These are phyloP conservation scores for Chalara sp. DNA, from an alignment of 2,329 filamentous ascomycete species.

Conservation along the genomic window DNA sequence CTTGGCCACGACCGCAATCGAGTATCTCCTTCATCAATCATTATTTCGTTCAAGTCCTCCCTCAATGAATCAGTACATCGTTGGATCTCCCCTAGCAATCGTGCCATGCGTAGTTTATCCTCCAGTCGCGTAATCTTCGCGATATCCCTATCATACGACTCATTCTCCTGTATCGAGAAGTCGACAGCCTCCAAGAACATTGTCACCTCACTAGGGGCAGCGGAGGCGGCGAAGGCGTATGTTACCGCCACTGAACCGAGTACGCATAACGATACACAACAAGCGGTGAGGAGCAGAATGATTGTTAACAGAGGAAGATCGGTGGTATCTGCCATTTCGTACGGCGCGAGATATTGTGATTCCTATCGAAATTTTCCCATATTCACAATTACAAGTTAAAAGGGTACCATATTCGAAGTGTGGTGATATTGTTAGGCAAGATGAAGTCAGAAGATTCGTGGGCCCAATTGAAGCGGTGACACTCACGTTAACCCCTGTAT, in stretches of 20 bases:
- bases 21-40: constrained; percentile 39
- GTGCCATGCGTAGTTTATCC: constrained; percentile 53
- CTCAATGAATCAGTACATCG: constrained; percentile 52
- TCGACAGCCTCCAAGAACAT: constrained; percentile 54
- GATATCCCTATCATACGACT: constrained; percentile 56
- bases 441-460: not conserved
- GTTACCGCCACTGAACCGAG: constrained; percentile 43
- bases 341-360: constrained; percentile 1
- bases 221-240: constrained; percentile 49
- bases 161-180: constrained; percentile 53
- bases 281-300: constrained; percentile 50
- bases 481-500: too few relatives aligned
- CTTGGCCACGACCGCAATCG: constrained; percentile 42
- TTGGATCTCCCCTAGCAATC: constrained; percentile 55
- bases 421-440: not conserved
- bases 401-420: too few relatives aligned
- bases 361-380: constrained; percentile 12
- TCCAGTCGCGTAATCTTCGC: constrained; percentile 50
- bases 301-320: constrained; percentile 30
- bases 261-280: constrained; percentile 48
- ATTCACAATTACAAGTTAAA: not conserved
- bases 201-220: constrained; percentile 50
- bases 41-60: constrained; percentile 48
- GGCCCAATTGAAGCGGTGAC: too few relatives aligned
- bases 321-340: constrained; percentile 23